Conservation (phyloP, 1,139 yeast species). For the Scheffersomyces insectosa region DNA sequence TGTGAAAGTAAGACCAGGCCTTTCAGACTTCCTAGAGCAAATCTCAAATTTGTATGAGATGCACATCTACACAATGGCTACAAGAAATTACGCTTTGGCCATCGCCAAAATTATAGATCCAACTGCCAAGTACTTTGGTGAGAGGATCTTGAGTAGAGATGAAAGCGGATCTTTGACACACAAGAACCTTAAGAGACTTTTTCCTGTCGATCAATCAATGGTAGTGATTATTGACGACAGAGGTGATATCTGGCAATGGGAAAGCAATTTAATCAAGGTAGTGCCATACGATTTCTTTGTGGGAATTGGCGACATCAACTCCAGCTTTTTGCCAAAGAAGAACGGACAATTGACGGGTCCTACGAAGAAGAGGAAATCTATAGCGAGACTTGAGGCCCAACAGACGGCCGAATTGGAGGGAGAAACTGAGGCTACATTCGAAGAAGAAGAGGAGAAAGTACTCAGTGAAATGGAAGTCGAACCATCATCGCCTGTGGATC, state of each 20-base stretch:
- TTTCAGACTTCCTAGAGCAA: conserved; percentile 65
- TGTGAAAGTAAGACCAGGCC: conserved; percentile 89
- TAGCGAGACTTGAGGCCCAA: conserved; percentile 47
- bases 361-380: conserved; percentile 57
- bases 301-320: conserved; percentile 96
- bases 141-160: conserved; percentile 87
- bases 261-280: conserved; percentile 84
- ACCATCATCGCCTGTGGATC: conserved; percentile 47
- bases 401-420: conserved; percentile 28
- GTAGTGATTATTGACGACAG: conserved; percentile 96
- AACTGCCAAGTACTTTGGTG: conserved; percentile 80
- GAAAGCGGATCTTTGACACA: conserved; percentile 93
- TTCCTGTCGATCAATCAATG: conserved; percentile 96
- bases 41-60: conserved; percentile 74
- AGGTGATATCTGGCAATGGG: conserved; percentile 99
- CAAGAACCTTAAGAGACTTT: conserved; percentile 81
- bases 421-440: conserved; percentile 10
- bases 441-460: conserved; percentile 15
- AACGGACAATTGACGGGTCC: conserved; percentile 71
- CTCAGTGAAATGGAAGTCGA: conserved; percentile 6
- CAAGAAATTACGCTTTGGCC: conserved; percentile 87
- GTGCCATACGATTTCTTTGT: conserved; percentile 95
- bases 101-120: conserved; percentile 94
- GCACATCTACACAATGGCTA: conserved; percentile 99
- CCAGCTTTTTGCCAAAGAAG: conserved; percentile 85